Base-by-base conservation (phyloP, 257 asterid genomes). In the Solanum appendiculatum region DNA sequence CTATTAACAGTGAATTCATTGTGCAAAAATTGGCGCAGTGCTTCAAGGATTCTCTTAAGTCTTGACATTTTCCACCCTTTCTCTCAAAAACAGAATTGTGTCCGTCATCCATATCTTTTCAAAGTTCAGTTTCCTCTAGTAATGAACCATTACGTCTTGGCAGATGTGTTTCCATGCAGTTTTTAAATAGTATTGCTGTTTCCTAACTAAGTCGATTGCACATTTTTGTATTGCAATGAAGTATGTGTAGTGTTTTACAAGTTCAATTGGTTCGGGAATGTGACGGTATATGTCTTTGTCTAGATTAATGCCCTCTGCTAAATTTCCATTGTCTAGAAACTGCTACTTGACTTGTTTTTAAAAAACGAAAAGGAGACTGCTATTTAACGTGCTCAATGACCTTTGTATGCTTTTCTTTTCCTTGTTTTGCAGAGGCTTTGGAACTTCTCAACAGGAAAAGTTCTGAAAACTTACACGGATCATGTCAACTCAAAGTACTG, bases 401-500 rank as follows among this genome's bases (percentile, higher is more conserved):
- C 66, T 80, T 29, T 29, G 15, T 29, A 80, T 29, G 23, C 85
- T 7, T 36, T 84, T 84, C 9, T 60, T 27, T 69, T 39, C 36
- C 15, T 64, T 21, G 54, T 84, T 80, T 69, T 91, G 93, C 98
- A 97, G 99, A 86, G 99, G 87, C 98, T 95, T 37, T 97, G 99
- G 99, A 95, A 95, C 85, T 94, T 91, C 86, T 90, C 96, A 5
- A 92, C 95, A 0, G 98, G 98, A 12, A 96, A 94, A 88, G 96
- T 94, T 88, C 92, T 95, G 91, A 97, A 97, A 92, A 97, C 98
- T 7, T 97, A 97, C 92, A 91, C 91, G 0, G 98, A 98, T 64
- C 99, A 97, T 85, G 93, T 84, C 20, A 97, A 95, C 91, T 94
- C 99, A 2, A 95, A 93, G 90, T 96, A 86, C 91, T 94, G 99